Conservation (phyloP, 331 rosid genomes). For the Spiraea crenata region DNA sequence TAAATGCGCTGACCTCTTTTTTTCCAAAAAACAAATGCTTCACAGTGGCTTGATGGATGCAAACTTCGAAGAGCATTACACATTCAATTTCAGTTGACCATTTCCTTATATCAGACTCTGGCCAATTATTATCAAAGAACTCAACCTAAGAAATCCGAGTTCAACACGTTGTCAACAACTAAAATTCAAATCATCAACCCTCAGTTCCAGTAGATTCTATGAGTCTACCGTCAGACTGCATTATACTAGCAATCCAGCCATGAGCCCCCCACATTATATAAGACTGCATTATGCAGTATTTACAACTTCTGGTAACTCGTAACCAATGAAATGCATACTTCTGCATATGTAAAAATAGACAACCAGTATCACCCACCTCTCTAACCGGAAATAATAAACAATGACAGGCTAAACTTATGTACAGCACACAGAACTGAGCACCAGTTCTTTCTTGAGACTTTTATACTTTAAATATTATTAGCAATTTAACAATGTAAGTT, state of each 20-base stretch:
- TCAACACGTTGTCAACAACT: background rate
- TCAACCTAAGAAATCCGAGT: background rate
- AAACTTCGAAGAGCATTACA: background rate
- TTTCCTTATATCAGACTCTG: background rate
- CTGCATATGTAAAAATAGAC: background rate
- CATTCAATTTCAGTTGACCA: background rate
- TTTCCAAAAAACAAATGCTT: background rate
- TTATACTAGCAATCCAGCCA: background rate
- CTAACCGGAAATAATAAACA: background rate
- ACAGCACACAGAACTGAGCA: background rate
- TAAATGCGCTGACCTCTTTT: background rate
- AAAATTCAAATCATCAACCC: background rate
- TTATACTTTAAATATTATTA: background rate
- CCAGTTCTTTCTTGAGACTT: background rate
- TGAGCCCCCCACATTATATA: background rate
- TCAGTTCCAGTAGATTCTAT: background rate
- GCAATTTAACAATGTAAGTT: conserved; percentile 1
- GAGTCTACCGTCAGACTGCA: background rate
- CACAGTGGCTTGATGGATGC: background rate
- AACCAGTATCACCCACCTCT: background rate
- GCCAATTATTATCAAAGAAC: background rate
- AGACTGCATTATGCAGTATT: no score
- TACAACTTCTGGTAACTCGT: background rate
- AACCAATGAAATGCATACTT: background rate
- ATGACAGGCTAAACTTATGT: background rate